Base-by-base conservation (phyloP, 371 early-diverging fungal species). In the Lichtheimia hyalospora region DNA sequence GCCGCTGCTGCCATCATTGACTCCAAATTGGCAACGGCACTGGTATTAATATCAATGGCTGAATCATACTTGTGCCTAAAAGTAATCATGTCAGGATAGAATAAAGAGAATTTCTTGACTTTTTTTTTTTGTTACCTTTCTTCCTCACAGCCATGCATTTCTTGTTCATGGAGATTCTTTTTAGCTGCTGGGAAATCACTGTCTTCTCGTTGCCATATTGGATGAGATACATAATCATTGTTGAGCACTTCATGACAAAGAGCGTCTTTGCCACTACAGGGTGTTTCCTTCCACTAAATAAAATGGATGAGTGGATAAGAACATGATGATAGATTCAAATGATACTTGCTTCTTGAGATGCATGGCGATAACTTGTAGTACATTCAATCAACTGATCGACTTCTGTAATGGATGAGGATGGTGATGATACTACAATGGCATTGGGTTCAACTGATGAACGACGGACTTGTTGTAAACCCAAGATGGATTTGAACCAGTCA, bases 191-290 rank as follows among this genome's bases (percentile, higher is more conserved):
- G 46, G 10, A 16, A 46, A 21, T 46, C 46, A 14, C 46, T 46
- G 16, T 46, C 46, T 46, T 46, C 46, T n/a, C 46, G 46, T 18
- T 46, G n/a, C 46, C 46, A 46, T 21, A n/a, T 46, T 46, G 46
- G 46, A 21, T 46, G 21, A 5, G 46, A 46, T n/a, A 46, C 46
- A 46, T 46, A 46, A 7, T 46, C 21, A 10, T 46, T 21, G 21
- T 46, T 46, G n/a, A 46, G 10, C 14, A 46, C 46, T 10, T 46
- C 46, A 18, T 46, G 46, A 16, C 46, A 46, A 8, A 46, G 21
- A 12, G 18, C 46, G 16, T 46, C 46, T 18, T 21, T n/a, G 18
- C 46, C 46, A 2, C n/a, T 18, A 21, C 46, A 46, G 13, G 46
- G 46, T 16, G 2, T 14, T n/a, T 21, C 21, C 46, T 46, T 21